Conservation (phyloP, 2,329 filamentous ascomycete species). For the Aspergillus neoniger region DNA sequence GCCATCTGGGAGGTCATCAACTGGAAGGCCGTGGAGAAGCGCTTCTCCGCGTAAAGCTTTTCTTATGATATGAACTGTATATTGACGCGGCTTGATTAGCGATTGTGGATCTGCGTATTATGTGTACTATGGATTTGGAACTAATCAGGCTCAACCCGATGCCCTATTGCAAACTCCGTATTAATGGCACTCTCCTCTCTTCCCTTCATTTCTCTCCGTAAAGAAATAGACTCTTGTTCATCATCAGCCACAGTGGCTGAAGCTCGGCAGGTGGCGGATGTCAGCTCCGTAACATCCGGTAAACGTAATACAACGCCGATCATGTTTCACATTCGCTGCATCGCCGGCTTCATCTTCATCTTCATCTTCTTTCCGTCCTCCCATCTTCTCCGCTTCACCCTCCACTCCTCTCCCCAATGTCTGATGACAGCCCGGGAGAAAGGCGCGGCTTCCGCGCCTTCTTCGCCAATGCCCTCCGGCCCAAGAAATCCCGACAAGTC, state of each 20-base stretch:
- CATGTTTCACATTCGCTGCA: neutral
- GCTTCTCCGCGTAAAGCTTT: conserved; percentile 57
- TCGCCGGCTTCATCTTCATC: conserved; percentile 1
- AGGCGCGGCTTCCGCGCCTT: conserved; percentile 34
- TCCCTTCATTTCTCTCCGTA: neutral
- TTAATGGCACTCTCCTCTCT: neutral
- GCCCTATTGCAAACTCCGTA: conserved; percentile 9
- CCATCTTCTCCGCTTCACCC: neutral
- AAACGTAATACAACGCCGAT: neutral
- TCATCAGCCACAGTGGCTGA: conserved; percentile 11
- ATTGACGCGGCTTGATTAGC: conserved; percentile 19
- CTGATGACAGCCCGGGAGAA: conserved; percentile 35
- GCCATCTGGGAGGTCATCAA: conserved; percentile 95
- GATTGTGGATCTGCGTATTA: conserved; percentile 8
- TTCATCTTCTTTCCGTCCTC: neutral
- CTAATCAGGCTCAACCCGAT: conserved; percentile 14
- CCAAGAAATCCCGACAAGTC: conserved; percentile 41
- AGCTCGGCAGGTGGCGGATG: conserved; percentile 2
- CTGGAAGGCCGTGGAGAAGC: conserved; percentile 86
- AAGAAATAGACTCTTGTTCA: neutral
- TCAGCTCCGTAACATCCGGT: conserved; percentile 3
- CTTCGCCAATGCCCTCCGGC: conserved; percentile 32
- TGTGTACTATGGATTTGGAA: conserved; percentile 9
- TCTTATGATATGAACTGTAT: conserved; percentile 5
- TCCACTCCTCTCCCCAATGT: conserved; percentile 26